Base-by-base conservation (phyloP, 306 rosid species). In the Sesbania bispinosa region DNA sequence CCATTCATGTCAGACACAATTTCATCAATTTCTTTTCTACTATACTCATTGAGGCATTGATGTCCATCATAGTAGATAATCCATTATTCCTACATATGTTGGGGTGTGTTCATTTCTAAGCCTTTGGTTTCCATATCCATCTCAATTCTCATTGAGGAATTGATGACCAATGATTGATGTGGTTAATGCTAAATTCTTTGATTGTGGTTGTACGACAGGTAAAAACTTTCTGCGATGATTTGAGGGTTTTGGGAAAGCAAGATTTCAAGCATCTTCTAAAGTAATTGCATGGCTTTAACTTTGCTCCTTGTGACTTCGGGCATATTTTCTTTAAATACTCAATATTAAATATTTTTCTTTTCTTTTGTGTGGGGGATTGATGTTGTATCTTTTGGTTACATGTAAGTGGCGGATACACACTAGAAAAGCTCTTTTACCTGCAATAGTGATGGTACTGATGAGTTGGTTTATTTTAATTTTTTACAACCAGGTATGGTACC, bases 171-270 rank as follows among this genome's bases (percentile, higher is more conserved):
- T 2, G 0, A 18, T 19, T 2, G 4, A 10, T 38, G 43, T 42
- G 14, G 20, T 27, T 53, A 35, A 32, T 81, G 67, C 76, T 55
- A 32, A 45, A 59, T 48, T 2, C 53, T 64, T 79, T 18, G 36
- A 61, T 20, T 59, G 43, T 52, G 52, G 8, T 55, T 78, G 13
- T 80, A 19, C 53, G 65, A 46, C 93, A 94, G 99, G 90, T 94
- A 36, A 88, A 87, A 87, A 27, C 81, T 43, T 88, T 94, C 0
- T 94, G 97, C 15, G 97, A 94, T 47, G 99, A 94, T 78, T 81
- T 94, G 67, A 73, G 96, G 64, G 99, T 94, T 52, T 79, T 94
- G 85, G 96, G 95, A 58, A 89, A 94, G 83, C 92, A 87, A 70
- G 89, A 85, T 71, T 85, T 85, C 85, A 81, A 81, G 85, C 85